Percentiles rank a stretch among this genome's conserved stretches.
Conservation (phyloP, 2,329 filamentous ascomycete genomes). For the Diaporthe helianthi region DNA sequence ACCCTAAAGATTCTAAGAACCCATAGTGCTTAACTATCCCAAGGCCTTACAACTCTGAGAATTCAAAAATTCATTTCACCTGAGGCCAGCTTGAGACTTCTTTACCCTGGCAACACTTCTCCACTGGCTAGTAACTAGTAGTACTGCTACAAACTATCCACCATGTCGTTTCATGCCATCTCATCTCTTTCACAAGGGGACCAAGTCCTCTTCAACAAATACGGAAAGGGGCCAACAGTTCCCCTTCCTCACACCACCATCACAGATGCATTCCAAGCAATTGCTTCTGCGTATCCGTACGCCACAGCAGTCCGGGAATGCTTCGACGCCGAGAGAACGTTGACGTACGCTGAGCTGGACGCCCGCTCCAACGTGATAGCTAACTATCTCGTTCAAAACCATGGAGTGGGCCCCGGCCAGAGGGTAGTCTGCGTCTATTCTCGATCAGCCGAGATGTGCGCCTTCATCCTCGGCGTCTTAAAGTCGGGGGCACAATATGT, state of each 20-base stretch:
- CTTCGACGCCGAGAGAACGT: conserved; percentile 40
- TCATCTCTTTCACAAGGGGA: conserved; percentile 39
- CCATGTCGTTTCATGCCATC: conserved; percentile 39
- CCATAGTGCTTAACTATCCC: not conserved
- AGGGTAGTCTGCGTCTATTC: conserved; percentile 24
- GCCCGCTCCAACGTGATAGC: conserved; percentile 51
- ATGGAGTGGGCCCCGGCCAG: conserved; percentile 14
- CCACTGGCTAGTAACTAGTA: conserved; percentile 31
- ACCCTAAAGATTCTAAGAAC: not conserved
- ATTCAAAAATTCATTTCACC: not conserved
- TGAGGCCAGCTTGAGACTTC: not conserved
- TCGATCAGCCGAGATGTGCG: conserved; percentile 57
- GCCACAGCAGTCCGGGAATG: conserved; percentile 48
- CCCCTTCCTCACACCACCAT: conserved; percentile 44
- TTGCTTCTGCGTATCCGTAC: conserved; percentile 46
- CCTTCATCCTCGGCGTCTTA: conserved; percentile 63
- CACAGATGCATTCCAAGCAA: conserved; percentile 42
- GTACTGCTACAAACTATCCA: conserved; percentile 1
- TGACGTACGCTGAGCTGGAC: conserved; percentile 56
- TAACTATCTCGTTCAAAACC: conserved; percentile 42
- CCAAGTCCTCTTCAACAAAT: conserved; percentile 39
- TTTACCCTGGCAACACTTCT: not conserved
- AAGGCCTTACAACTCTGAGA: conserved; percentile 3
- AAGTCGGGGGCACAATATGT: conserved; percentile 66
- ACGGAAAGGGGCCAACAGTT: conserved; percentile 40